Evolutionary conservation across 78 protist genomes (phyloP).

Genomic region (Planoprotostelium fungivorum): DNA sequence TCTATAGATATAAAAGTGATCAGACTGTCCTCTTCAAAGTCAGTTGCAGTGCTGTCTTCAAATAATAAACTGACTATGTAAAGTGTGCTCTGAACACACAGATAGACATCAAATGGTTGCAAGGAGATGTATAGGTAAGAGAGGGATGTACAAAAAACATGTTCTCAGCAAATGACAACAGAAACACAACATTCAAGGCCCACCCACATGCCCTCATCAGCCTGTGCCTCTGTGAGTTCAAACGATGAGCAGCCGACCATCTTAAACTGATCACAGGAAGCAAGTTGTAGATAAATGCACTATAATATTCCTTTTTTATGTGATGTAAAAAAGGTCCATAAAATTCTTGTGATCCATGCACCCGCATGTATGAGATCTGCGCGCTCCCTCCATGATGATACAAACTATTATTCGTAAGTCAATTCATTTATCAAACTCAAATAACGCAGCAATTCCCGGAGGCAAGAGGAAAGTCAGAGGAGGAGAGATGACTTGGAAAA

Average conservation of each 20-base stretch:
- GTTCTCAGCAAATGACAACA: no score
- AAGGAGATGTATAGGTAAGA: background rate
- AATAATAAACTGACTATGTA: background rate
- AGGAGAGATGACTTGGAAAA: background rate
- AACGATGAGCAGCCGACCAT: no score
- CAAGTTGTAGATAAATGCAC: no score
- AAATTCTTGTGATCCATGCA: no score
- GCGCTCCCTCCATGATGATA: background rate
- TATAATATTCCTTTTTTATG: no score
- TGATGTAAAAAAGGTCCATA: no score
- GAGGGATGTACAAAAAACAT: no score
- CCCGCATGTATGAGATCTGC: background rate
- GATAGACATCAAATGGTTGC: slow-evolving; percentile 1
- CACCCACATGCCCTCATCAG: no score
- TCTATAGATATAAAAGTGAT: background rate
- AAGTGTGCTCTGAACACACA: background rate
- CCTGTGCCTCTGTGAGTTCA: no score
- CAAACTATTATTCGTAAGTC: background rate
- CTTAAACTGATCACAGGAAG: no score
- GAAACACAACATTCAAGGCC: no score
- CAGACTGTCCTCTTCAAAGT: background rate
- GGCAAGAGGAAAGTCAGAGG: background rate
- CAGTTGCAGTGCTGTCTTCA: no score
- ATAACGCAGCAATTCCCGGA: background rate
- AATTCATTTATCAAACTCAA: background rate